phyloP scores from a whole-genome alignment of 2,329 filamentous ascomycete species.

The Ascochyta pisi region DNA sequence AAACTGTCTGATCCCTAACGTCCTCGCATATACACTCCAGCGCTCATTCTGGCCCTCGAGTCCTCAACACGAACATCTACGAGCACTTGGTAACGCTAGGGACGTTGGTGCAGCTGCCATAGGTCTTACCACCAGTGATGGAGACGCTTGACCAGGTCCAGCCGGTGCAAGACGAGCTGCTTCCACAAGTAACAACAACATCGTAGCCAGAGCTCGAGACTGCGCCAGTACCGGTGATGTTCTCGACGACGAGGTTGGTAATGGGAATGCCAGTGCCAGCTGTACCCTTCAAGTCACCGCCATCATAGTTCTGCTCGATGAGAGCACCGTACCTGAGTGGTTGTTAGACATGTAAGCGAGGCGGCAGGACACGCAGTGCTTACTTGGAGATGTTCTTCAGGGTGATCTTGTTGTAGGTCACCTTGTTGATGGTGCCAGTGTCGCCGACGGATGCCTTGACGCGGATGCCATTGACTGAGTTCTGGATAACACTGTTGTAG shows the following conservation, averaged over 20 bases:
- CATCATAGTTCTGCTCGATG: slow-evolving; percentile 61
- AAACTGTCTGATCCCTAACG: neutral
- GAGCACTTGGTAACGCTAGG: slow-evolving; percentile 37
- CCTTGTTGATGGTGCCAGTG: slow-evolving; percentile 58
- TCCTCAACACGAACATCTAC: neutral
- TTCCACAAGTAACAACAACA: slow-evolving; percentile 62
- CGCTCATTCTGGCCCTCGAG: too few species aligned
- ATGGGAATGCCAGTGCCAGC: slow-evolving; percentile 58
- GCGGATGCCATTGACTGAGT: slow-evolving; percentile 63
- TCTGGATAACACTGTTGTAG: slow-evolving; percentile 54
- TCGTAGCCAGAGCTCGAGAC: slow-evolving; percentile 52
- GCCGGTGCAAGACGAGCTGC: slow-evolving; percentile 55
- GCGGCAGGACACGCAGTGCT: neutral
- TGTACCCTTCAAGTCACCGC: slow-evolving; percentile 50
- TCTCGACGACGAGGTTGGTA: slow-evolving; percentile 50
- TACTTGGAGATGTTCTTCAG: slow-evolving; percentile 54
- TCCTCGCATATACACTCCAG: neutral
- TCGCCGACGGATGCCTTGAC: slow-evolving; percentile 62
- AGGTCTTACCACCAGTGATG: slow-evolving; percentile 48
- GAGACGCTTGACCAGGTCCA: slow-evolving; percentile 61
- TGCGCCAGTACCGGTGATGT: slow-evolving; percentile 49
- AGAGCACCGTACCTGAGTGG: slow-evolving; percentile 52
- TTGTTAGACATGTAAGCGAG: neutral
- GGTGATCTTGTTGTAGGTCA: slow-evolving; percentile 56
- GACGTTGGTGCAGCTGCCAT: slow-evolving; percentile 43